Conservation (phyloP, 345 rosid species). For the Syzygium oleosum region DNA sequence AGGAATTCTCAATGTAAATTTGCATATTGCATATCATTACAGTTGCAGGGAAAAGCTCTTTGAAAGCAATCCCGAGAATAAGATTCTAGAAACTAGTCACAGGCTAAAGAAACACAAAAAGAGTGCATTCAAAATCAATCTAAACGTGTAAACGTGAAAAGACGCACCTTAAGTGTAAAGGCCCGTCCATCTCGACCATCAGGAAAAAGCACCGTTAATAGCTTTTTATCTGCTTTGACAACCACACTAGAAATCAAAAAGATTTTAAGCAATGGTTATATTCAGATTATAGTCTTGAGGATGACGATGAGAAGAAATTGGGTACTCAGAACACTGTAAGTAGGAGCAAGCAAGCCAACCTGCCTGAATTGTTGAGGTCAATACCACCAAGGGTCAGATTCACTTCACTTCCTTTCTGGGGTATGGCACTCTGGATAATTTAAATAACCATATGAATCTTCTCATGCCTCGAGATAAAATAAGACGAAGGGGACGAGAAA, state of each 20-base stretch:
- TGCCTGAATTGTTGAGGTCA: constrained; percentile 99
- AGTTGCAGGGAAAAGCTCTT: neutral
- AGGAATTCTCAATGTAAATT: neutral
- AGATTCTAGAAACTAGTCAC: neutral
- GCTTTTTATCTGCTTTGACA: constrained; percentile 91
- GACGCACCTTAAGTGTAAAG: constrained; percentile 83
- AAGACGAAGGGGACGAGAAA: neutral
- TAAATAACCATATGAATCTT: neutral
- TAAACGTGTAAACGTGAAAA: neutral
- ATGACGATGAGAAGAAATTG: neutral
- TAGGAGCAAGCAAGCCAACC: constrained; percentile 66
- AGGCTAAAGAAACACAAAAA: neutral
- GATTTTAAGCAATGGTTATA: neutral
- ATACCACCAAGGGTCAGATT: constrained; percentile 78
- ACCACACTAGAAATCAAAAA: constrained; percentile 53
- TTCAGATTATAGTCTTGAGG: neutral
- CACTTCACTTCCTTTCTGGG: constrained; percentile 62
- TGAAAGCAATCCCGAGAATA: neutral
- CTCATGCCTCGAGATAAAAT: neutral
- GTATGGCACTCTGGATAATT: constrained; percentile 39
- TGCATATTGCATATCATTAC: neutral
- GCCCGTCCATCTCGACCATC: constrained; percentile 97
- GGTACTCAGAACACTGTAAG: neutral
- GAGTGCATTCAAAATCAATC: neutral
- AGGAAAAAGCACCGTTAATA: constrained; percentile 86